phyloP scores from a whole-genome alignment of 805 yeast species.

The Zygotorulaspora sp. region DNA sequence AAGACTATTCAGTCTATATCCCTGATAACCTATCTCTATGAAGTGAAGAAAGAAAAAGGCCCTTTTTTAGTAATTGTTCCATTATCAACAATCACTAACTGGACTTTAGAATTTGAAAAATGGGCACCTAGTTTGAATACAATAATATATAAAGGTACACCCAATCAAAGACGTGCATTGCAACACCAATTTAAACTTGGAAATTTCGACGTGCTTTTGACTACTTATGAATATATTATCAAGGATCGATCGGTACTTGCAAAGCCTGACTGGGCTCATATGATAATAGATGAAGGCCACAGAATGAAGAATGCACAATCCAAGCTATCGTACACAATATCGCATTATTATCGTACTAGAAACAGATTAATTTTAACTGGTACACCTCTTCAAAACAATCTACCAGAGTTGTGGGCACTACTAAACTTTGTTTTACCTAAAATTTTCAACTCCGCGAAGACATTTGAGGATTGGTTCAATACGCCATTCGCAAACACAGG shows the following conservation, averaged over 20 bases:
- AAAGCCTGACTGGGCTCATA: conserved; percentile 73
- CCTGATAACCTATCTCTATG: conserved; percentile 63
- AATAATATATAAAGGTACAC: conserved; percentile 74
- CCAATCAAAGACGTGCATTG: conserved; percentile 60
- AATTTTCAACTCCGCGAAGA: conserved; percentile 78
- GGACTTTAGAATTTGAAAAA: conserved; percentile 81
- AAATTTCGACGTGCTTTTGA: conserved; percentile 68
- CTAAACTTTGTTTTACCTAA: conserved; percentile 78
- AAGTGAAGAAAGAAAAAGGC: conserved; percentile 58
- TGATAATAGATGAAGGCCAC: conserved; percentile 90
- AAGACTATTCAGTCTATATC: conserved; percentile 87
- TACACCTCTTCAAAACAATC: conserved; percentile 80
- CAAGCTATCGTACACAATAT: conserved; percentile 65
- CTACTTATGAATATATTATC: conserved; percentile 79
- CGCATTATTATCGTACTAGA: conserved; percentile 67
- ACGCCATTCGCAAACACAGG: conserved; percentile 87
- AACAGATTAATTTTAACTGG: conserved; percentile 80
- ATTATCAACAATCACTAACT: conserved; percentile 74
- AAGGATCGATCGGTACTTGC: conserved; percentile 67
- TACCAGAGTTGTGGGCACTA: conserved; percentile 84
- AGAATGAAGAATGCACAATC: conserved; percentile 79
- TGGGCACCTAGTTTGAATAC: conserved; percentile 81
- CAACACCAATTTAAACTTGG: conserved; percentile 62
- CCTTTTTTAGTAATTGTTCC: conserved; percentile 81
- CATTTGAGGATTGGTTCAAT: conserved; percentile 87